Base-by-base conservation (phyloP, 169 alveolate species). In the Plasmodium gaboni region DNA sequence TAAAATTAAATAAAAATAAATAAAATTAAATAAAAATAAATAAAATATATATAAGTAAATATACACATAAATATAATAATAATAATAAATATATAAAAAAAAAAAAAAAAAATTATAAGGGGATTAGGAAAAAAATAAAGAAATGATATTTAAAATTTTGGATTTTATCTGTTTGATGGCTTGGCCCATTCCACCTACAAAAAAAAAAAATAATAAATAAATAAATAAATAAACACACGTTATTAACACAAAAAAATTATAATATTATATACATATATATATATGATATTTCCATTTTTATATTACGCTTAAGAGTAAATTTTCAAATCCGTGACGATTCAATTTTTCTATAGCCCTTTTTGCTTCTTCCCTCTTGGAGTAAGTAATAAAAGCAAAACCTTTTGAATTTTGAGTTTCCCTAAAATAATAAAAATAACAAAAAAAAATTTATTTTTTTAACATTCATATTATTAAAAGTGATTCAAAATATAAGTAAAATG, bases 371-470 rank as follows among this genome's bases (percentile, higher is more conserved):
- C 95, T 92, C 32, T 91, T 94, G 53, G 96, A 91, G 83, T 96
- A 96, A 1, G 98, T 96, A 32, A 96, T 91, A 87, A 96, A 96
- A 19, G 98, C 98, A 85, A 96, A 96, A 0, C 98, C 98, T 93
- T 96, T 96, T 73, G 98, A 93, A 67, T 72, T 92, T 85, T 95
- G 96, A 55, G 97, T 95, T 80, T 96, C 97, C 92, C 96, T 95
- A 86, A 19, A 22, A 51, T 55, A 2, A 44, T 28, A 24, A 74
- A 92, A 61, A n/a, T 22, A 22, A 71, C 24, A 65, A 51, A 9
- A 42, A 22, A 44, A 46, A 7, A 32, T 2, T 63, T 44, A 48
- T 17, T 8, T 32, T 28, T 28, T 28, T 28, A 28, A 28, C 42
- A 28, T 28, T 2, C 42, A 28, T 28, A 28, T 28, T 28, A 32